These are phyloP conservation scores for Debaryomyces sp. DNA, from an alignment of 1,139 yeast genomes.

Conservation along the genomic window DNA sequence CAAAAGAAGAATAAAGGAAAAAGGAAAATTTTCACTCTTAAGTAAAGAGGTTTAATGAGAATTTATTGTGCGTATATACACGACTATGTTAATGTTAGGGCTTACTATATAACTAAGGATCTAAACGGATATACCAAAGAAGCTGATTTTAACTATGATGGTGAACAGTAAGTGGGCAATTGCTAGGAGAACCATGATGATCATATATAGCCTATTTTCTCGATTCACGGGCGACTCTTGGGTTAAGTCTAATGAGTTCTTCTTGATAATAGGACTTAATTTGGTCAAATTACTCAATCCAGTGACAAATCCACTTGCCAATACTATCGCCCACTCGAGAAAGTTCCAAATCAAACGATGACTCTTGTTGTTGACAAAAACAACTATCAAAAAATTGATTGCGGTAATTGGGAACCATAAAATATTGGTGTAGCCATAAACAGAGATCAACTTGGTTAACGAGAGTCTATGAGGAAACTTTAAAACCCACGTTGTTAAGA, in stretches of 20 bases:
- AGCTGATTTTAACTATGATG: conserved; percentile 49
- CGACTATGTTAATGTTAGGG: conserved; percentile 9
- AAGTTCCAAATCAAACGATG: conserved; percentile 37
- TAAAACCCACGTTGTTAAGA: conserved; percentile 45
- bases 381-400: conserved; percentile 51
- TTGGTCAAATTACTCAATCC: conserved; percentile 51
- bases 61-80: conserved; percentile 1
- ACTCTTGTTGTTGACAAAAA: conserved; percentile 41
- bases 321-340: conserved; percentile 52
- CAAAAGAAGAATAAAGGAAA: conserved; percentile 12
- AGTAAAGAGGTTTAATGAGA: not conserved
- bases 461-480: conserved; percentile 45
- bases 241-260: conserved; percentile 33
- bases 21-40: conserved; percentile 10
- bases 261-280: conserved; percentile 43
- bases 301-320: conserved; percentile 48
- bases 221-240: conserved; percentile 25
- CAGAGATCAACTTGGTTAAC: conserved; percentile 50
- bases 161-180: conserved; percentile 47
- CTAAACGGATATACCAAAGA: conserved; percentile 40
- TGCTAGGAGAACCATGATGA: conserved; percentile 30
- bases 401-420: conserved; percentile 81
- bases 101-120: conserved; percentile 1
- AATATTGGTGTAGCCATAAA: conserved; percentile 78
- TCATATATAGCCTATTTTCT: conserved; percentile 22